phyloP scores from a whole-genome alignment of 352 stramenopile species.

The Phytopythium cucurbitacearum region DNA sequence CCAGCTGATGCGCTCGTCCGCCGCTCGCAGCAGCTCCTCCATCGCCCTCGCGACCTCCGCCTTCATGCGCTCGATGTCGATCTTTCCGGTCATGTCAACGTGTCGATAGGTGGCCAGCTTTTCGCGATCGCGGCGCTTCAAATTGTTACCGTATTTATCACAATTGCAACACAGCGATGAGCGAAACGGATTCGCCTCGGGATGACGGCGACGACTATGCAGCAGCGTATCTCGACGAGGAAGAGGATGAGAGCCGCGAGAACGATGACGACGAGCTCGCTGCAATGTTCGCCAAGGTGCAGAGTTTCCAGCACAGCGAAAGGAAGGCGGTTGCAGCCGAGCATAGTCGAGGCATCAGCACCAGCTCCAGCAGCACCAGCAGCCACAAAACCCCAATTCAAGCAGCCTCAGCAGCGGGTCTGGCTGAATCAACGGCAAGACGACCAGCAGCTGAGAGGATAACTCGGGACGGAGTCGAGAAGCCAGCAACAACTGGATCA shows the following conservation, averaged over 20 bases:
- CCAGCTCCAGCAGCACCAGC: slow-evolving; percentile 7
- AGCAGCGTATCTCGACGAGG: slow-evolving; percentile 38
- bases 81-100: slow-evolving; percentile 13
- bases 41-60: slow-evolving; percentile 49
- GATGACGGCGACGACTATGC: slow-evolving; percentile 32
- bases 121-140: no score
- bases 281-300: slow-evolving; percentile 71
- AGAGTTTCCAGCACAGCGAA: slow-evolving; percentile 55
- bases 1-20: slow-evolving; percentile 62
- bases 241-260: slow-evolving; percentile 32
- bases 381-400: slow-evolving; percentile 5
- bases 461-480: no score
- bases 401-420: slow-evolving; percentile 3
- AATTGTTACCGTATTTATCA: not conserved
- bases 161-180: not conserved
- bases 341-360: slow-evolving; percentile 5
- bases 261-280: slow-evolving; percentile 57
- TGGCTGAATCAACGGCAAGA: slow-evolving; percentile 3
- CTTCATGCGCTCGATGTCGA: slow-evolving; percentile 48
- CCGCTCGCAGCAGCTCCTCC: slow-evolving; percentile 49
- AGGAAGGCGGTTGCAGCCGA: slow-evolving; percentile 16
- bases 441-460: not conserved
- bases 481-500: no score
- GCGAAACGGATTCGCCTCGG: slow-evolving; percentile 1
- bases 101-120: no score